Evolutionary conservation across 2,329 filamentous ascomycete genomes (phyloP).

Genomic region (Colletotrichum higginsianum): DNA sequence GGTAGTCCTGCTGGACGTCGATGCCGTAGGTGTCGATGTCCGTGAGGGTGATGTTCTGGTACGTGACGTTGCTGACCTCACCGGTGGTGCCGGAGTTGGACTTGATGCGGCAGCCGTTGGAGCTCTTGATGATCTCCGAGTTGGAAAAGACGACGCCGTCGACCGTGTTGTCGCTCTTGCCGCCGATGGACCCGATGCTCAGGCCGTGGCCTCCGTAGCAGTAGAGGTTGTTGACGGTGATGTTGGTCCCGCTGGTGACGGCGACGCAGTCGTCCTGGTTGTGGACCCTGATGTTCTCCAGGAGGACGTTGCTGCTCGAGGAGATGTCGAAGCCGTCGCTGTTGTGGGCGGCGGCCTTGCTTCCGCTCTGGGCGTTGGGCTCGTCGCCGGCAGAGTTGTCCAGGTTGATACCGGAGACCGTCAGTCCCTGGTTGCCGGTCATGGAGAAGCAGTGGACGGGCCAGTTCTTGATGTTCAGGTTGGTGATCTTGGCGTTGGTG

Average conservation of each 20-base stretch:
- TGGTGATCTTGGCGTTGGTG: slow-evolving; percentile 31
- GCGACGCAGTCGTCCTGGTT: slow-evolving; percentile 63
- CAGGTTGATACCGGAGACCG: slow-evolving; percentile 21
- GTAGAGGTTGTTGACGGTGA: slow-evolving; percentile 57
- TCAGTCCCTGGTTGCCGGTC: slow-evolving; percentile 31
- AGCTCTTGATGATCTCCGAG: slow-evolving; percentile 57
- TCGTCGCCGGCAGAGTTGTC: slow-evolving; percentile 39
- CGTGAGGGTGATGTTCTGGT: slow-evolving; percentile 48
- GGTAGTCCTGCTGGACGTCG: slow-evolving; percentile 42
- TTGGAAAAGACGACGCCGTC: slow-evolving; percentile 58
- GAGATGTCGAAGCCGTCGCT: slow-evolving; percentile 62
- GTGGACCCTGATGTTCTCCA: slow-evolving; percentile 53
- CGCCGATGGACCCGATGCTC: slow-evolving; percentile 62
- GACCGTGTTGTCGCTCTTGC: slow-evolving; percentile 56
- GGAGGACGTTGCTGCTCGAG: slow-evolving; percentile 53
- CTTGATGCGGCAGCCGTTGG: slow-evolving; percentile 64
- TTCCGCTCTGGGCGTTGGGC: slow-evolving; percentile 33
- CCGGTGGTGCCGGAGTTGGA: slow-evolving; percentile 57
- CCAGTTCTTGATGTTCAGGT: slow-evolving; percentile 41
- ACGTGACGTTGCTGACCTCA: slow-evolving; percentile 60
- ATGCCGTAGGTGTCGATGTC: slow-evolving; percentile 37
- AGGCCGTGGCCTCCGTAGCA: slow-evolving; percentile 64
- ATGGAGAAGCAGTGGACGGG: slow-evolving; percentile 41
- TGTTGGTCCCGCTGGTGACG: slow-evolving; percentile 58
- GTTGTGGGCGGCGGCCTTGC: slow-evolving; percentile 52